Evolutionary conservation across 2,329 filamentous ascomycete genomes (phyloP).

Genomic region (Cadophora sp.): DNA sequence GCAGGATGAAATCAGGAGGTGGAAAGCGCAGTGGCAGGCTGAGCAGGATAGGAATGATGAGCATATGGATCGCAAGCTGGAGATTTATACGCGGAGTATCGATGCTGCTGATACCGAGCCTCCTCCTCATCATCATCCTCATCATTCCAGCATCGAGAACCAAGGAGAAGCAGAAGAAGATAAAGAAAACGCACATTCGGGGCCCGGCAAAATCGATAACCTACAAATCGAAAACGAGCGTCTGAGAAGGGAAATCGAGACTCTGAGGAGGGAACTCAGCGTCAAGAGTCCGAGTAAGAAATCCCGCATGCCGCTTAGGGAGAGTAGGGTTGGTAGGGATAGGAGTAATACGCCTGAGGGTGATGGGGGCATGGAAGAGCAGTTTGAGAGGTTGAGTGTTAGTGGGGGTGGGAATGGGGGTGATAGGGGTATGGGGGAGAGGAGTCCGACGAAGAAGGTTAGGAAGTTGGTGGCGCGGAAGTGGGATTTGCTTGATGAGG

Average conservation of each 20-base stretch:
- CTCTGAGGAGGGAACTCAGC: constrained; percentile 68
- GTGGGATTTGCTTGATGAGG: constrained; percentile 42
- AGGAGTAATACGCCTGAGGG: constrained; percentile 5
- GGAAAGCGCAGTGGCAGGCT: constrained; percentile 78
- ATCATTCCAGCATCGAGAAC: no score
- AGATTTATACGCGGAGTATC: constrained; percentile 66
- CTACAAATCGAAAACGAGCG: constrained; percentile 75
- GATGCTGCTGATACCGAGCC: constrained; percentile 40
- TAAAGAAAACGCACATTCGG: constrained; percentile 59
- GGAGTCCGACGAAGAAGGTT: constrained; percentile 39
- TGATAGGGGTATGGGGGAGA: no score
- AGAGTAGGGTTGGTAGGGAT: constrained; percentile 15
- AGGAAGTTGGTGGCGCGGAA: constrained; percentile 41
- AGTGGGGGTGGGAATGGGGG: not conserved
- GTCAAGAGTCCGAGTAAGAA: constrained; percentile 52
- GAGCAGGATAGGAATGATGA: constrained; percentile 83
- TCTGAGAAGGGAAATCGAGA: constrained; percentile 67
- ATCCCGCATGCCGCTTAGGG: constrained; percentile 32
- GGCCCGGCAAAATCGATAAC: constrained; percentile 57
- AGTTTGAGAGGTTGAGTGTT: constrained; percentile 30
- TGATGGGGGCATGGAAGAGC: constrained; percentile 2
- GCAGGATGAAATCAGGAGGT: constrained; percentile 77
- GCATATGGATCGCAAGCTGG: constrained; percentile 88
- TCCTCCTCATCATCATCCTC: no score
- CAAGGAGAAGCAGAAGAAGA: constrained; percentile 49